These are phyloP conservation scores for Choanephora cucurbitarum DNA, from an alignment of 371 early-diverging fungal species.

Conservation along the genomic window DNA sequence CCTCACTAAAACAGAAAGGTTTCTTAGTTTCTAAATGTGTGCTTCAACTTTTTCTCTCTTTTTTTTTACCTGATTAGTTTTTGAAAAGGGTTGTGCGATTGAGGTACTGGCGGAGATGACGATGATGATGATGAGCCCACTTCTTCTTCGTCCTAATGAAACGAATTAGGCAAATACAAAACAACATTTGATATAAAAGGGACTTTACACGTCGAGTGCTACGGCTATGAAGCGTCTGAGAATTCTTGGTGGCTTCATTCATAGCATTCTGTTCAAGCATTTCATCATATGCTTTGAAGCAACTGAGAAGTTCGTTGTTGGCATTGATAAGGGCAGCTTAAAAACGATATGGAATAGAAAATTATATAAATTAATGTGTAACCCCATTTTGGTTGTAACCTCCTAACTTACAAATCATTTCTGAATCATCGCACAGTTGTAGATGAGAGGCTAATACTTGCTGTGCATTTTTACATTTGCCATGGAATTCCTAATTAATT, in stretches of 20 bases:
- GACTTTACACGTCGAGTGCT: constrained; percentile 28
- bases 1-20: constrained; percentile 15
- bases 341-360: constrained; percentile 6
- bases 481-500: constrained; percentile 49
- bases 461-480: constrained; percentile 43
- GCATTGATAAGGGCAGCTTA: constrained; percentile 45
- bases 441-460: constrained; percentile 34
- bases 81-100: neutral
- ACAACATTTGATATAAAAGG: neutral
- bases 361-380: constrained; percentile 4
- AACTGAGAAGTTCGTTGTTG: constrained; percentile 44
- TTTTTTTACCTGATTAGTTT: neutral
- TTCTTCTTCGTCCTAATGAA: constrained; percentile 5
- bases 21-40: no score
- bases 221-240: constrained; percentile 35
- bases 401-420: constrained; percentile 38
- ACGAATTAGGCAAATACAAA: neutral
- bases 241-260: constrained; percentile 40
- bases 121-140: constrained; percentile 5
- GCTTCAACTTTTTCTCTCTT: no score
- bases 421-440: constrained; percentile 42
- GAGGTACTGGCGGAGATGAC: constrained; percentile 3
- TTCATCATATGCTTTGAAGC: constrained; percentile 54
- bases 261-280: constrained; percentile 48
- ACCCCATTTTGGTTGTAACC: no score